phyloP scores from a whole-genome alignment of 169 alveolate species.

The Plasmodium reichenowi region DNA sequence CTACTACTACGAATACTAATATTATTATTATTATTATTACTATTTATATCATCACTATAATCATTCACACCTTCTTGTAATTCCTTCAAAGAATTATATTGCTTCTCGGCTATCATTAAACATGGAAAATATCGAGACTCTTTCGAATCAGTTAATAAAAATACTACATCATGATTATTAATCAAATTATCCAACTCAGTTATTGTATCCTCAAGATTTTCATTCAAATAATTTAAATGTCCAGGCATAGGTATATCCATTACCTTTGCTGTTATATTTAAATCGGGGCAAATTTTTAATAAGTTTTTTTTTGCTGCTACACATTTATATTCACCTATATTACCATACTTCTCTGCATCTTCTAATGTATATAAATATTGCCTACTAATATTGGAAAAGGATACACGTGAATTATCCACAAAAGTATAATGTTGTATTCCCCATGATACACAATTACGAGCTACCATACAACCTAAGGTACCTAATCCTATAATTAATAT shows the following conservation, averaged over 20 bases:
- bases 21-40: too few relatives aligned
- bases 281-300: conserved; percentile 80
- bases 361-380: conserved; percentile 78
- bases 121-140: conserved; percentile 87
- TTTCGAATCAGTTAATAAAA: conserved; percentile 84
- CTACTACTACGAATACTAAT: too few relatives aligned
- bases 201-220: conserved; percentile 34
- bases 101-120: conserved; percentile 75
- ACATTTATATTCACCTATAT: conserved; percentile 64
- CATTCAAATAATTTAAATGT: conserved; percentile 50
- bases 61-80: background rate
- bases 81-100: conserved; percentile 28
- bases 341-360: conserved; percentile 31
- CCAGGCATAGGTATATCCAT: conserved; percentile 87
- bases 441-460: conserved; percentile 83
- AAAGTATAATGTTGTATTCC: conserved; percentile 79
- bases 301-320: conserved; percentile 80
- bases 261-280: conserved; percentile 51
- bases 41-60: background rate
- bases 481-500: conserved; percentile 85
- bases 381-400: conserved; percentile 78
- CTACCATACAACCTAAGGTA: conserved; percentile 84
- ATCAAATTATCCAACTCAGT: conserved; percentile 52
- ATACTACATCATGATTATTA: conserved; percentile 78
- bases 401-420: conserved; percentile 79